Base-by-base conservation (phyloP, 176 grass and related monocot genomes). In the Cocos nucifera region DNA sequence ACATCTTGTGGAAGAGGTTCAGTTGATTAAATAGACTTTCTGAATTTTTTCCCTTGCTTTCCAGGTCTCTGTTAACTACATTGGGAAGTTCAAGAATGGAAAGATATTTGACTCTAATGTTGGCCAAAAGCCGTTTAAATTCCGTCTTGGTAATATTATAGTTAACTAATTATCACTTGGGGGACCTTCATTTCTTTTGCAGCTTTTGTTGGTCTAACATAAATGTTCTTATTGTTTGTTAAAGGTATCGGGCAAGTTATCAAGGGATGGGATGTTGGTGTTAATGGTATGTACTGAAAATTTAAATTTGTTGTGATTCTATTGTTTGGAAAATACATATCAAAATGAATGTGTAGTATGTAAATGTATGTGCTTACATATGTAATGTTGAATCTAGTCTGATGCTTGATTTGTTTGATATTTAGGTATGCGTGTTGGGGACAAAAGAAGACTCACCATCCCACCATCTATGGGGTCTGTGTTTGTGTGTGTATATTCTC, bases 351-450 rank as follows among this genome's bases (percentile, higher is more conserved):
- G 1, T 60, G 5, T 67, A 17, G 21, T 58, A 14, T 44, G 35
- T 44, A 44, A 14, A 44, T 44, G 35, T 12, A 44, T 44, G 8
- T 44, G 6, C 9, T 12, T 44, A 0, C 35, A 44, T 44, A 44
- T 44, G 10, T 14, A 44, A 44, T 12, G 35, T 44, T 12, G 28
- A 30, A 30, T 59, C 18, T 61, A 23, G 39, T 28, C 49, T 54
- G 25, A 35, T 56, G 14, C 29, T 63, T 15, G 4, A 39, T 63
- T 63, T 12, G 22, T 55, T 30, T 62, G 14, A 22, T 55, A 17
- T 78, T 12, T 63, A 98, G 93, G 93, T 56, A 98, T 98, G 87
- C 66, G 84, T 17, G n/a, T 92, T 64, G 93, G 93, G 25, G 93
- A 98, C 51, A 98, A 89, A 83, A 89, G 93, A 66, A 98, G 85